Conservation (phyloP, 306 rosid genomes). For the Pyrus bretschneideri region DNA sequence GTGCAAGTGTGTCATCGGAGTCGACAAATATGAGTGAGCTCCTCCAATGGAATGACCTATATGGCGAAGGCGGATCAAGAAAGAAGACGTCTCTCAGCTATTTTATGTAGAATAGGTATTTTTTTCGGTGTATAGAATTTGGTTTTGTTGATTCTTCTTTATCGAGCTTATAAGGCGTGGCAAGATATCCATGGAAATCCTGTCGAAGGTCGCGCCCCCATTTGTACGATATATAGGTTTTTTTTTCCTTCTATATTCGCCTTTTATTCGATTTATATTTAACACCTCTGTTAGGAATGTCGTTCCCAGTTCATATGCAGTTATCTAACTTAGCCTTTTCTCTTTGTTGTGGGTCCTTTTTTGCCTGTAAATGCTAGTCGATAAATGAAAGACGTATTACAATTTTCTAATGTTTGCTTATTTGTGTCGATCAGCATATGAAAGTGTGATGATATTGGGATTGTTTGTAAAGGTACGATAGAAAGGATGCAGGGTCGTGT, state of each 20-base stretch:
- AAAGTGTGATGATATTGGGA: neutral
- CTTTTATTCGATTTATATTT: neutral
- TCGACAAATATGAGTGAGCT: slow-evolving; percentile 82
- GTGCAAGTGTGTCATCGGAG: slow-evolving; percentile 91
- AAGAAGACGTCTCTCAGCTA: slow-evolving; percentile 74
- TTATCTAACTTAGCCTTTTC: neutral
- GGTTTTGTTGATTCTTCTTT: slow-evolving; percentile 31
- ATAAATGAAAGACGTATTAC: neutral
- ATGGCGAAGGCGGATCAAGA: slow-evolving; percentile 96
- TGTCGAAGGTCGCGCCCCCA: slow-evolving; percentile 17
- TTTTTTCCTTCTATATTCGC: neutral
- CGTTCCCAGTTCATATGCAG: neutral
- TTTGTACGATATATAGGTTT: slow-evolving; percentile 45
- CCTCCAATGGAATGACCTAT: slow-evolving; percentile 84
- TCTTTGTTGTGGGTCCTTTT: neutral
- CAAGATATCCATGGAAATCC: slow-evolving; percentile 22
- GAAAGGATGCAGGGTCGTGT: too few relatives aligned
- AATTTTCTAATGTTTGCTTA: neutral
- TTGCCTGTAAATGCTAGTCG: slow-evolving; percentile 2
- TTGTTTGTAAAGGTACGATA: neutral
- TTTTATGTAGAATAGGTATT: slow-evolving; percentile 63
- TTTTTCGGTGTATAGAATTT: slow-evolving; percentile 43
- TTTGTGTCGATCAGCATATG: neutral
- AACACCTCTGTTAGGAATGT: slow-evolving; percentile 16
- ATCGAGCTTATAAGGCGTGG: slow-evolving; percentile 16